Evolutionary conservation across 2,329 filamentous ascomycete species (phyloP).

Genomic region (Phialophora chinensis): DNA sequence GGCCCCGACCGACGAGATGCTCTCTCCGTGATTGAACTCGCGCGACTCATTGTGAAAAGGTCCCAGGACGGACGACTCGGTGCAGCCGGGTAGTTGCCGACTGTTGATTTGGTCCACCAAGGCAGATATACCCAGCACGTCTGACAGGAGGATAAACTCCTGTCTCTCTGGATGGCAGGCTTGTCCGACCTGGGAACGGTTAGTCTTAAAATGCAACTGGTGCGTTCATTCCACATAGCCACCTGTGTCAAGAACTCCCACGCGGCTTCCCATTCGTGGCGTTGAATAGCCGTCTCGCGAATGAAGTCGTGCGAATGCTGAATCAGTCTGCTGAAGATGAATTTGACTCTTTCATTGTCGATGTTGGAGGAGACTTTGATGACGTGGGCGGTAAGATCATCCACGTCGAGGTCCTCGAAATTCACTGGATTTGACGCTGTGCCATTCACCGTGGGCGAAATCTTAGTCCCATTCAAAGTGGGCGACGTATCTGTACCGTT

Average conservation of each 20-base stretch:
- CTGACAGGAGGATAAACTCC: constrained; percentile 13
- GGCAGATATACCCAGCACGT: constrained; percentile 5
- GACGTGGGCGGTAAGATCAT: constrained; percentile 2
- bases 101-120: constrained; percentile 8
- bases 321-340: constrained; percentile 1
- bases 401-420: background rate
- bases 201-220: background rate
- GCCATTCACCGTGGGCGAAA: no score
- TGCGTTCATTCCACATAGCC: background rate
- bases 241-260: background rate
- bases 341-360: background rate
- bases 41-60: constrained; percentile 2
- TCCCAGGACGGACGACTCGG: background rate
- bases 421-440: background rate
- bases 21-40: background rate
- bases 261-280: background rate
- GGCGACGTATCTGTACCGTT: no score
- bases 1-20: background rate
- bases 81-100: background rate
- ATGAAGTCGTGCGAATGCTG: background rate
- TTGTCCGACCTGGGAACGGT: constrained; percentile 4
- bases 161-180: constrained; percentile 4
- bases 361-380: background rate
- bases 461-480: background rate
- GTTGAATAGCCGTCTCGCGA: constrained; percentile 1